These are phyloP conservation scores for Sphaerulina musiva DNA, from an alignment of 2,329 filamentous ascomycete genomes.

Conservation along the genomic window DNA sequence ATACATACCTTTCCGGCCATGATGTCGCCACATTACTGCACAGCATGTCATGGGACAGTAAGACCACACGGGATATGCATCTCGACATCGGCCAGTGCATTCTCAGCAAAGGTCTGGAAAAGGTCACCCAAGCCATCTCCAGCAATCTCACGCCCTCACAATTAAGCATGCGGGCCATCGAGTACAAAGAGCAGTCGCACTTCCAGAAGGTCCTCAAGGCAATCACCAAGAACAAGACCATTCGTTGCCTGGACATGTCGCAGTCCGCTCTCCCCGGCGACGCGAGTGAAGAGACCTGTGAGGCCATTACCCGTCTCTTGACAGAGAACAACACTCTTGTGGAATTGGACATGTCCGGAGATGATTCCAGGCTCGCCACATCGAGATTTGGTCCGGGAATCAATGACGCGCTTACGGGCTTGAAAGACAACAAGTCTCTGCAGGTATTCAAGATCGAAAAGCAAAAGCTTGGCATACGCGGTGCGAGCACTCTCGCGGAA, in stretches of 20 bases:
- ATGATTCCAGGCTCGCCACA: slow-evolving; percentile 64
- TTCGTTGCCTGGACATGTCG: slow-evolving; percentile 61
- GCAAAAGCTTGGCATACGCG: slow-evolving; percentile 62
- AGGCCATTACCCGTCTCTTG: slow-evolving; percentile 57
- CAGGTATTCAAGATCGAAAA: slow-evolving; percentile 59
- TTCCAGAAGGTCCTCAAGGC: slow-evolving; percentile 59
- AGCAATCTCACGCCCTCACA: slow-evolving; percentile 53
- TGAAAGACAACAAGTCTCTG: slow-evolving; percentile 58
- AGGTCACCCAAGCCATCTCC: slow-evolving; percentile 48
- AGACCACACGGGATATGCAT: slow-evolving; percentile 50
- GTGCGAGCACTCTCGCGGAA: slow-evolving; percentile 62
- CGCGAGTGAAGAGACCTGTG: slow-evolving; percentile 60
- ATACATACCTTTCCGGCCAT: slow-evolving; percentile 58
- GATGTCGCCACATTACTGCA: slow-evolving; percentile 60
- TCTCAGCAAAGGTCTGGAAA: slow-evolving; percentile 48
- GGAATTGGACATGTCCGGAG: slow-evolving; percentile 63
- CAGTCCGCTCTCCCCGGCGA: slow-evolving; percentile 64
- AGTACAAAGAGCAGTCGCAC: slow-evolving; percentile 59
- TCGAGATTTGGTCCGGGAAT: slow-evolving; percentile 63
- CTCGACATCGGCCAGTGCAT: slow-evolving; percentile 61
- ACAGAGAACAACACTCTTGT: slow-evolving; percentile 60
- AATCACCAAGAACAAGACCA: slow-evolving; percentile 55
- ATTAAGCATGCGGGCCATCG: slow-evolving; percentile 61
- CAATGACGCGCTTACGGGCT: slow-evolving; percentile 57
- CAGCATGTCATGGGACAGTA: slow-evolving; percentile 50